Conservation (phyloP, 306 rosid genomes). For the Prunus mongolica region DNA sequence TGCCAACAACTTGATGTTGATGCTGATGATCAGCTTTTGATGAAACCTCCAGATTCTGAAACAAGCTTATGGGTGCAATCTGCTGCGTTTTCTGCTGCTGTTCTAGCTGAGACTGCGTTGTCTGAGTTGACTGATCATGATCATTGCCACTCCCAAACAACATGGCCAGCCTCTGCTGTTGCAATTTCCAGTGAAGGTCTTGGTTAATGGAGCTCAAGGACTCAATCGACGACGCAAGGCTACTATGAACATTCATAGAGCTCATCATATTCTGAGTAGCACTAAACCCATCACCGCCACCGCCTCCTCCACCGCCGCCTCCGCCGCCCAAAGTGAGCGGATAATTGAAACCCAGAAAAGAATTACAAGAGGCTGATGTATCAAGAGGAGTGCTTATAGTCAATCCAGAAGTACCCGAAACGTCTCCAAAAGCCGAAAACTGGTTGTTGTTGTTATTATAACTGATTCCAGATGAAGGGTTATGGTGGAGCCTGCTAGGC, state of each 20-base stretch:
- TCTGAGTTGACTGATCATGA: background rate
- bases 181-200: slow-evolving; percentile 94
- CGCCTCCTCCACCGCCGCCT: slow-evolving; percentile 17
- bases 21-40: background rate
- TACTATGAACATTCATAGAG: slow-evolving; percentile 44
- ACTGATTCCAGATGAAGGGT: slow-evolving; percentile 18
- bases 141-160: slow-evolving; percentile 37
- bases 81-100: background rate
- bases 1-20: background rate
- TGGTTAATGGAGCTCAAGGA: slow-evolving; percentile 88
- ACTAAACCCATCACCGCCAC: slow-evolving; percentile 1
- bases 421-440: slow-evolving; percentile 42
- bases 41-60: slow-evolving; percentile 37
- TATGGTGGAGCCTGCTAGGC: slow-evolving; percentile 43
- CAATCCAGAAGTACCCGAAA: slow-evolving; percentile 27
- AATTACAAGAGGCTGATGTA: slow-evolving; percentile 26
- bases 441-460: slow-evolving; percentile 41
- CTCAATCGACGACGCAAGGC: slow-evolving; percentile 71
- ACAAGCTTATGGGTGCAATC: slow-evolving; percentile 19
- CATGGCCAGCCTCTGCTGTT: slow-evolving; percentile 79
- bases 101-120: slow-evolving; percentile 8
- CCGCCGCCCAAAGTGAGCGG: slow-evolving; percentile 32
- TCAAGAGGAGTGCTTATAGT: slow-evolving; percentile 33
- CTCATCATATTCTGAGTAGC: slow-evolving; percentile 37
- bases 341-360: slow-evolving; percentile 40